Percentiles rank a stretch among this genome's conserved stretches.
Evolutionary conservation across 2,329 filamentous ascomycete species (phyloP).

Genomic region (Ophiostoma ulmi): DNA sequence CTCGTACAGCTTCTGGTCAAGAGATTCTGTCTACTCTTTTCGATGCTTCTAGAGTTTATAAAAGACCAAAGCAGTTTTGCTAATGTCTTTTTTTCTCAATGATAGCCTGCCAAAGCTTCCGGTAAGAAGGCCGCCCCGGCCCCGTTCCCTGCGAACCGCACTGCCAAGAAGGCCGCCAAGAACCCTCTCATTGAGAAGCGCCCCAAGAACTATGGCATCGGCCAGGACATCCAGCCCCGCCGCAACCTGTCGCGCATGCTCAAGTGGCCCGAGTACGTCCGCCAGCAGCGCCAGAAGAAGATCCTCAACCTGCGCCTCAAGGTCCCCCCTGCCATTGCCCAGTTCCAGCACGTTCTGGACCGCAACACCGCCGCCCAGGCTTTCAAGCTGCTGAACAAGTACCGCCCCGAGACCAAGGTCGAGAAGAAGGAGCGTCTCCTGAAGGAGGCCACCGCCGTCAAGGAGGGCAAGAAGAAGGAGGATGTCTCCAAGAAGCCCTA

Average conservation of each 20-base stretch:
- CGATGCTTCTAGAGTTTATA: conserved; percentile 80
- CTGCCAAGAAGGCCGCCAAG: conserved; percentile 90
- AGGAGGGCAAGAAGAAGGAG: conserved; percentile 99
- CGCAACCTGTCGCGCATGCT: conserved; percentile 98
- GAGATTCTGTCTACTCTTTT: conserved; percentile 27
- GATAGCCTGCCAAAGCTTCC: conserved; percentile 89
- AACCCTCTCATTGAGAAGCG: conserved; percentile 99
- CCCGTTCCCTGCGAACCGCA: conserved; percentile 90
- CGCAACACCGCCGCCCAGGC: conserved; percentile 93
- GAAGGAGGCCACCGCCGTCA: conserved; percentile 95
- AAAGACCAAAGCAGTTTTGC: conserved; percentile 65
- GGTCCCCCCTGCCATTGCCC: conserved; percentile 92
- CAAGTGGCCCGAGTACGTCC: conserved; percentile 99
- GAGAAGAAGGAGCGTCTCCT: conserved; percentile 99
- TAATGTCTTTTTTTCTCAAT: conserved; percentile 99
- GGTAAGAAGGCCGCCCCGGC: conserved; percentile 98
- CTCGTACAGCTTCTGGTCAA: conserved; percentile 17
- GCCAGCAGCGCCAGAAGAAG: conserved; percentile 89
- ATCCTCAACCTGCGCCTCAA: conserved; percentile 98
- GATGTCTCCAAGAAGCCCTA: conserved; percentile 99
- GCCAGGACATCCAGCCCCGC: conserved; percentile 95
- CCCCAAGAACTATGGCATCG: conserved; percentile 94
- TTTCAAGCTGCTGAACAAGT: conserved; percentile 99
- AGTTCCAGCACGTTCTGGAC: conserved; percentile 97
- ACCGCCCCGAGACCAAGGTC: conserved; percentile 96